Evolutionary conservation across 1,139 yeast species (phyloP).

Genomic region (Pichia terricola): DNA sequence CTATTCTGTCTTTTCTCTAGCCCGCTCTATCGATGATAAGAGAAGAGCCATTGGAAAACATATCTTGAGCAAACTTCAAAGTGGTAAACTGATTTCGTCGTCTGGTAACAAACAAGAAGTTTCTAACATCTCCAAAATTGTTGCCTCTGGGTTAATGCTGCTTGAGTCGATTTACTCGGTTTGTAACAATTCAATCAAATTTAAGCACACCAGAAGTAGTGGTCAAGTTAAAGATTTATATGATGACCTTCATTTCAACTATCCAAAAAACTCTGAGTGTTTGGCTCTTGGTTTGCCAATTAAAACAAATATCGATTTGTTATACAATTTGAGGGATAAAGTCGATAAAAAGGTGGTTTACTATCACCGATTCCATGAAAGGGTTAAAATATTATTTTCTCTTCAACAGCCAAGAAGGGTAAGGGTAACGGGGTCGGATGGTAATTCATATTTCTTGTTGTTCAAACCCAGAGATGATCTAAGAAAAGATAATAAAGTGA

Average conservation of each 20-base stretch:
- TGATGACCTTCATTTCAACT: constrained; percentile 40
- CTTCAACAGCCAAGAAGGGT: constrained; percentile 82
- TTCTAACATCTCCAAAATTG: constrained; percentile 2
- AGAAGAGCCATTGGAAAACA: constrained; percentile 47
- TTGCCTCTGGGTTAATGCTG: constrained; percentile 15
- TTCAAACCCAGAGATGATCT: constrained; percentile 87
- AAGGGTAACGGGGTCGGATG: constrained; percentile 71
- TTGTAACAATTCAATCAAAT: constrained; percentile 13
- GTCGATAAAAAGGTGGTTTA: constrained; percentile 33
- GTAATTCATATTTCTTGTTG: constrained; percentile 57
- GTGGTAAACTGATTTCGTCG: constrained; percentile 6
- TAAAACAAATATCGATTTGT: constrained; percentile 59
- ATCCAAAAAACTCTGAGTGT: constrained; percentile 40
- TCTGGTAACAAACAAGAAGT: background rate
- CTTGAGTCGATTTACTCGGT: constrained; percentile 24
- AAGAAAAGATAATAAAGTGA: constrained; percentile 87
- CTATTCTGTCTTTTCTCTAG: constrained; percentile 76
- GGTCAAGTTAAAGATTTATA: constrained; percentile 10
- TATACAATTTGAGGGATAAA: constrained; percentile 30
- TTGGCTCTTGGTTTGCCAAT: constrained; percentile 71
- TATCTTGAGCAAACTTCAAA: constrained; percentile 28
- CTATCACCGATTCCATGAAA: constrained; percentile 48
- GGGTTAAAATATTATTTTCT: constrained; percentile 64
- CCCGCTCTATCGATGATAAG: constrained; percentile 52
- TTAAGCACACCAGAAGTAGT: constrained; percentile 8